These are phyloP conservation scores for Euclidium syriacum DNA, from an alignment of 345 rosid species.

Conservation along the genomic window DNA sequence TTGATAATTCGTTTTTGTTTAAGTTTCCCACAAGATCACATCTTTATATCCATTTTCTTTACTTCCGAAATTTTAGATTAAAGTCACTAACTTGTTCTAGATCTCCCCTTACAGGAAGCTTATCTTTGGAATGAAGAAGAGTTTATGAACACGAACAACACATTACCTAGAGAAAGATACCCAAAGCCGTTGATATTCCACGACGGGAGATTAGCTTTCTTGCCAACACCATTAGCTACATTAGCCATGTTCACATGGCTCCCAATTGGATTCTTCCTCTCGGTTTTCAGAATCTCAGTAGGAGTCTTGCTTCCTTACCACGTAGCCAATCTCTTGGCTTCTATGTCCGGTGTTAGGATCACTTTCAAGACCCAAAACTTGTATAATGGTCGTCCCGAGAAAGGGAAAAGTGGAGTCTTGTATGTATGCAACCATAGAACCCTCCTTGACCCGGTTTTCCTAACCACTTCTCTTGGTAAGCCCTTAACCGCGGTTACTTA, in stretches of 20 bases:
- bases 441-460: slow-evolving; percentile 81
- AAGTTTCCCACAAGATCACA: neutral
- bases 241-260: slow-evolving; percentile 71
- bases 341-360: slow-evolving; percentile 45
- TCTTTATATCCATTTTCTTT: neutral
- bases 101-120: slow-evolving; percentile 46
- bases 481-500: slow-evolving; percentile 86
- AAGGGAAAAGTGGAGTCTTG: slow-evolving; percentile 53
- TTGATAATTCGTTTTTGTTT: too few species aligned
- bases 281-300: slow-evolving; percentile 52
- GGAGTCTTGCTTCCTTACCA: slow-evolving; percentile 66
- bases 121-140: slow-evolving; percentile 62
- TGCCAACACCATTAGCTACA: slow-evolving; percentile 79
- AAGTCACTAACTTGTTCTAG: neutral
- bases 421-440: slow-evolving; percentile 90
- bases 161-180: slow-evolving; percentile 65
- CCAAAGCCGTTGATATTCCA: slow-evolving; percentile 89
- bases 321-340: slow-evolving; percentile 37
- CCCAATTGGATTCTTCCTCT: slow-evolving; percentile 57
- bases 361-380: slow-evolving; percentile 26
- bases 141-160: slow-evolving; percentile 19
- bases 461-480: slow-evolving; percentile 48
- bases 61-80: too few species aligned
- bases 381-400: slow-evolving; percentile 13
- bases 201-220: slow-evolving; percentile 94